Base-by-base conservation (phyloP, 306 rosid genomes). In the Cucumis hystrix region DNA sequence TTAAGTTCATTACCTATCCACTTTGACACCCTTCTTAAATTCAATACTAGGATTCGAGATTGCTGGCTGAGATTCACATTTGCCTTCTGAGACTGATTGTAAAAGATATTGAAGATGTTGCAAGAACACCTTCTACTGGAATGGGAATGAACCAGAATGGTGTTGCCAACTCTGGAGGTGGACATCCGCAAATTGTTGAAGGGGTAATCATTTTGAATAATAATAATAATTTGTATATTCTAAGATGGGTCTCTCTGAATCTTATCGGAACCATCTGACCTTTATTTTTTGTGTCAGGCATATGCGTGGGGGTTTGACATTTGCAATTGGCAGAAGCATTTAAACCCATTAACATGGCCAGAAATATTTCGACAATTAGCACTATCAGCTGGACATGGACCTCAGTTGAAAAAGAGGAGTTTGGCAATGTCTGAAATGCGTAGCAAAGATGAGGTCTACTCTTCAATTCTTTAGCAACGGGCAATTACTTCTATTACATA, bases 261-360 rank as follows among this genome's bases (percentile, higher is more conserved):
- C 68, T 33, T 80, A 77, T 75, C 40, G 18, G 73, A 79, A 51
- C 80, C 65, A 75, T 71, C 39, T 77, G 40, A 78, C 73, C 70
- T 64, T 76, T 35, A 59, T 47, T 83, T 25, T 73, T 68, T 63
- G 28, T 80, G 66, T 82, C 70, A 93, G 98, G 98, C 98, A 61
- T 91, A 93, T 82, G 88, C 96, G 18, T 96, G 99, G 99, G 99
- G 99, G 62, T 92, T 92, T 91, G 99, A 96, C 82, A 96, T 96
- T 80, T 83, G 93, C 68, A 92, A 90, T 80, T 96, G 99, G 99
- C 97, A 95, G 87, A 84, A 84, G 86, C 97, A 90, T 88, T 83
- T 95, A 79, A 92, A 90, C 86, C 92, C 91, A 45, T 85, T 89
- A 81, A 95, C 99, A 58, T 95, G 99, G 99, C 97, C 97, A 62